A percentile compares a stretch with the other conserved stretches of the same genome.
These are phyloP conservation scores for Tetrapisispora nanseiensis DNA, from an alignment of 805 yeast species.

Conservation along the genomic window DNA sequence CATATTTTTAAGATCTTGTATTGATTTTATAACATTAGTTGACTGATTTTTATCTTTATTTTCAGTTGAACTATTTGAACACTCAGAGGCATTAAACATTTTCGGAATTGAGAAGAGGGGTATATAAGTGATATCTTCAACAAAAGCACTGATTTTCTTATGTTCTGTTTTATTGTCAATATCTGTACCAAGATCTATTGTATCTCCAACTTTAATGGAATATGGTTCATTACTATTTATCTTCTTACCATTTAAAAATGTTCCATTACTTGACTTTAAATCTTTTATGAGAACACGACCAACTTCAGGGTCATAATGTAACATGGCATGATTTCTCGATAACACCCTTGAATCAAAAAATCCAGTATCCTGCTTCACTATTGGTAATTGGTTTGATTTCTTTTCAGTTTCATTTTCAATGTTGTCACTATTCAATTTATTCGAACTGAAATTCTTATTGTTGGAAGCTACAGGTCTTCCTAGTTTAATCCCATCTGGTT, in stretches of 20 bases:
- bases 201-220: constrained; percentile 68
- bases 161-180: constrained; percentile 59
- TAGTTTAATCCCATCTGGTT: constrained; percentile 73
- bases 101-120: background rate
- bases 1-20: no score
- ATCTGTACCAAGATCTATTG: constrained; percentile 90
- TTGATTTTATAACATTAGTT: no score
- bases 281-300: constrained; percentile 74
- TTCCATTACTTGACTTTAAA: constrained; percentile 87
- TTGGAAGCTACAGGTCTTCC: constrained; percentile 68
- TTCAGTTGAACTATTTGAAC: constrained; percentile 6
- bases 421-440: constrained; percentile 30
- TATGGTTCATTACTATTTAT: constrained; percentile 42
- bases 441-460: background rate
- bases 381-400: constrained; percentile 9
- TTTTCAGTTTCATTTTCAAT: constrained; percentile 19
- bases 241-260: constrained; percentile 73
- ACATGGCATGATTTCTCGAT: constrained; percentile 87
- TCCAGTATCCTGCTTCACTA: constrained; percentile 67
- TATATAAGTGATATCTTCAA: constrained; percentile 51
- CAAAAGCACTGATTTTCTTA: constrained; percentile 74
- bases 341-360: constrained; percentile 89
- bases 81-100: no score
- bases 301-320: constrained; percentile 55
- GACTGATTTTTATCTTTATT: background rate